Evolutionary conservation across 208 protist species (phyloP).

Genomic region (Leishmania turanica): DNA sequence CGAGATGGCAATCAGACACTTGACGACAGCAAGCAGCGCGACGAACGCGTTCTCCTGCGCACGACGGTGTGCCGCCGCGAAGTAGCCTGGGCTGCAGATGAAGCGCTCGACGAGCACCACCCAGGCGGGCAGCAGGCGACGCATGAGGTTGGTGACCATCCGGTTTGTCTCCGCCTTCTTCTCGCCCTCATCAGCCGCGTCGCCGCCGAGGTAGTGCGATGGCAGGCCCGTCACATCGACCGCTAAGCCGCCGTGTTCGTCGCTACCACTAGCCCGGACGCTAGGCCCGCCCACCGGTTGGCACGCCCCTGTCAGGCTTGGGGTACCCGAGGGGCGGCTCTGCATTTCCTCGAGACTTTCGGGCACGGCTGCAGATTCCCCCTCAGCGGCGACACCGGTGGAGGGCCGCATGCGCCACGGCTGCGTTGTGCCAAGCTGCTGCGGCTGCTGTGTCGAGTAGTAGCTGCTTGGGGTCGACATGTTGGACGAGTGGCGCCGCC

Average conservation of each 20-base stretch:
- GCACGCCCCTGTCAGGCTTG: not conserved
- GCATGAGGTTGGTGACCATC: conserved; percentile 43
- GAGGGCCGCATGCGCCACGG: not conserved
- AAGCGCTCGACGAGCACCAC: conserved; percentile 59
- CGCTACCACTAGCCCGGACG: not conserved
- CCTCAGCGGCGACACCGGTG: not conserved
- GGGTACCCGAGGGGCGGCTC: not conserved
- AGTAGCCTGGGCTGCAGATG: conserved; percentile 52
- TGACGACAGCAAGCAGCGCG: conserved; percentile 66
- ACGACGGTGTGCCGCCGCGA: conserved; percentile 49
- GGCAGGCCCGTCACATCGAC: conserved; percentile 18
- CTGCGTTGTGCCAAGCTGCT: conserved; percentile 9
- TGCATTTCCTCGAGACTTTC: conserved; percentile 3
- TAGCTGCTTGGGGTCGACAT: not conserved
- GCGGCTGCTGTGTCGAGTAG: conserved; percentile 20
- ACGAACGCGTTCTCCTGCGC: conserved; percentile 88
- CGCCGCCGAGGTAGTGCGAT: conserved; percentile 7
- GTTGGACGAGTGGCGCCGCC: not conserved
- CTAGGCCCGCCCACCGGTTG: not conserved
- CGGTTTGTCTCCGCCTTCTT: conserved; percentile 20
- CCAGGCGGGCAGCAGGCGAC: conserved; percentile 61
- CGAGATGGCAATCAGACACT: conserved; percentile 53
- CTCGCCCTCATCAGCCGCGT: conserved; percentile 13
- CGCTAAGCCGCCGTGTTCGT: not conserved
- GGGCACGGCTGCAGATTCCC: not conserved